Percentiles rank a stretch among this genome's conserved stretches.
Conservation (phyloP, 169 alveolate genomes). For the Eimeria maxima region DNA sequence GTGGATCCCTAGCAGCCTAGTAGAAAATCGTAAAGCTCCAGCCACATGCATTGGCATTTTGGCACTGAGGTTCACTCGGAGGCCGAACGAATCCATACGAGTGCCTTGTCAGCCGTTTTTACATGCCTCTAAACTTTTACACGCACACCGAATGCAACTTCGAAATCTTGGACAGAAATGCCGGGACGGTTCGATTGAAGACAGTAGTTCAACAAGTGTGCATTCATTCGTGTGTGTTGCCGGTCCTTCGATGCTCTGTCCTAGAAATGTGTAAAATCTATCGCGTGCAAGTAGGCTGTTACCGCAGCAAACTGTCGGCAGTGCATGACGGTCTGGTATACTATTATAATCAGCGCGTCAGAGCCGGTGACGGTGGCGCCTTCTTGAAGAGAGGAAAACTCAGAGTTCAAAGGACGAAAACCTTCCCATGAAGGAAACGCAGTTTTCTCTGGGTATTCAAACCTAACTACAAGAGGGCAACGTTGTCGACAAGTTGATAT, state of each 20-base stretch:
- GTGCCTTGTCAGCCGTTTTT: not conserved
- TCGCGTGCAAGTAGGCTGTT: not conserved
- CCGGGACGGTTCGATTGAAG: not conserved
- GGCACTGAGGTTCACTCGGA: not conserved
- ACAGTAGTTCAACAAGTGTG: not conserved
- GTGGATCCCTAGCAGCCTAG: not conserved
- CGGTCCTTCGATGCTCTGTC: not conserved
- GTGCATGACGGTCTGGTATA: not conserved
- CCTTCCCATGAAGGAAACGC: slow-evolving; percentile 20
- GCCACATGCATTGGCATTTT: not conserved
- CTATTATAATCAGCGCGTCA: not conserved
- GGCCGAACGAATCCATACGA: not conserved
- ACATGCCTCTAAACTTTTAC: not conserved
- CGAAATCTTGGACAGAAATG: not conserved
- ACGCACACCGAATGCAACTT: not conserved
- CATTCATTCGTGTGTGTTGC: not conserved
- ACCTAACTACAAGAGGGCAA: not conserved
- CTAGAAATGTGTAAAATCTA: not conserved
- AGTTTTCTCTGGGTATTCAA: not conserved
- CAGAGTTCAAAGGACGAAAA: not conserved
- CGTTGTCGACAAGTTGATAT: not conserved
- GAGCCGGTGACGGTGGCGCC: slow-evolving; percentile 10
- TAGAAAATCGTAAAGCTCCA: not conserved
- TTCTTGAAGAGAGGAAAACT: not conserved
- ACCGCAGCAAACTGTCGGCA: not conserved